Evolutionary conservation across 306 rosid genomes (phyloP), one percentile per base, ranked within the genome.

Genomic region (Rubus parviflorus): DNA sequence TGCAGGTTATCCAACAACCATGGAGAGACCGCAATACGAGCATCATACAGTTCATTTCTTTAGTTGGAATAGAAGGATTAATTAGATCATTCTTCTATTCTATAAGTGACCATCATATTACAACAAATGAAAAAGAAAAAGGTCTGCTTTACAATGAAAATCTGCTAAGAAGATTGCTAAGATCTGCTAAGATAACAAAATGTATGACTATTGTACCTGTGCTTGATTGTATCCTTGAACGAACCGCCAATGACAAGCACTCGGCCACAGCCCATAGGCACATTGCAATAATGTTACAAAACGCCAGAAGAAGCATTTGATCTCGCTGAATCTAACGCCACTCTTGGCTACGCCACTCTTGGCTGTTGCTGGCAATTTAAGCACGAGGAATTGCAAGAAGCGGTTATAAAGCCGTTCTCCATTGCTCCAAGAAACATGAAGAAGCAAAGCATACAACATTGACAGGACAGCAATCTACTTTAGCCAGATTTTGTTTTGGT

Each of bases 401-500:
- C 1, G 8, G 42, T 63, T 52, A 42, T 23, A 62, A 76, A 20
- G 73, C 74, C 8, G 0, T 6, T 72, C 42, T 72, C 20, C 9
- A 65, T 19, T 47, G 68, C 42, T 35, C 63, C 49, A 73, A 56
- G 38, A 56, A 17, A 56, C 57, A 30, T 14, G 53, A 57, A 23
- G 77, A 43, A 42, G 41, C 70, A 35, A 37, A 58, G 42, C 40
- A 38, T 46, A 17, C 71, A 47, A 22, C 46, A 20, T 19, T 10
- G n/a, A 37, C 16, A 35, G 46, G 40, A 58, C 45, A 51, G 51
- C 68, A 41, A 75, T 68, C 81, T 86, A 76, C 64, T 80, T 92
- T 85, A 92, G 81, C 87, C 49, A 47, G 88, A 82, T 84, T 94
- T 92, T 25, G 81, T 53, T 86, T 94, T 94, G 63, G 85, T 78